Evolutionary conservation across 345 rosid genomes (phyloP).

Genomic region (Populus simonii): DNA sequence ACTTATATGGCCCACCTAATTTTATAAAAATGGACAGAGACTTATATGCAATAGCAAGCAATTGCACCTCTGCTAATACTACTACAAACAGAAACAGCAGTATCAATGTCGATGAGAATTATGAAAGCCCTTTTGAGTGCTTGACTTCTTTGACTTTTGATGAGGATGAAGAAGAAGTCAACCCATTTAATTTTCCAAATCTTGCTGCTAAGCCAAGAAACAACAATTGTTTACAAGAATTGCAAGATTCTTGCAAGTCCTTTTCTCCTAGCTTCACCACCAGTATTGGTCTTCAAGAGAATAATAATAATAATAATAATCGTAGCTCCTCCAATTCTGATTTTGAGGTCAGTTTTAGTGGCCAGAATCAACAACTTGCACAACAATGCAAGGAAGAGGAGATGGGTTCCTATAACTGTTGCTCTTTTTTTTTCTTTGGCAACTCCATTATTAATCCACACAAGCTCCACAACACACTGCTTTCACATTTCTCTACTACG

Average conservation of each 20-base stretch:
- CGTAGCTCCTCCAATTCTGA: conserved; percentile 24
- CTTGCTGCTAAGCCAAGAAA: conserved; percentile 10
- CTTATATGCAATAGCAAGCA: conserved; percentile 66
- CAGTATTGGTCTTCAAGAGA: neutral
- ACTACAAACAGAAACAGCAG: neutral
- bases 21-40: conserved; percentile 51
- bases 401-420: too few species aligned
- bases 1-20: too few species aligned
- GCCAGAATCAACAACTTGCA: conserved; percentile 20
- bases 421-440: too few species aligned
- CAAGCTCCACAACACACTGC: too few species aligned
- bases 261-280: conserved; percentile 28
- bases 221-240: conserved; percentile 36
- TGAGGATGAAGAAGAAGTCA: conserved; percentile 16
- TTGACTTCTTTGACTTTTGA: conserved; percentile 39
- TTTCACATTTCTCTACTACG: too few species aligned
- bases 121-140: conserved; percentile 32
- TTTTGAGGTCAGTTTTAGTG: conserved; percentile 11
- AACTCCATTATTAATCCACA: too few species aligned
- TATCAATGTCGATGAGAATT: neutral
- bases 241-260: conserved; percentile 55
- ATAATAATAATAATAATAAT: neutral
- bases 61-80: conserved; percentile 37
- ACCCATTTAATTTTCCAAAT: conserved; percentile 31
- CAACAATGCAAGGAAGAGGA: conserved; percentile 3